Evolutionary conservation across 192 early-diverging fungal genomes (phyloP).

Genomic region (Backusella morwellensis): DNA sequence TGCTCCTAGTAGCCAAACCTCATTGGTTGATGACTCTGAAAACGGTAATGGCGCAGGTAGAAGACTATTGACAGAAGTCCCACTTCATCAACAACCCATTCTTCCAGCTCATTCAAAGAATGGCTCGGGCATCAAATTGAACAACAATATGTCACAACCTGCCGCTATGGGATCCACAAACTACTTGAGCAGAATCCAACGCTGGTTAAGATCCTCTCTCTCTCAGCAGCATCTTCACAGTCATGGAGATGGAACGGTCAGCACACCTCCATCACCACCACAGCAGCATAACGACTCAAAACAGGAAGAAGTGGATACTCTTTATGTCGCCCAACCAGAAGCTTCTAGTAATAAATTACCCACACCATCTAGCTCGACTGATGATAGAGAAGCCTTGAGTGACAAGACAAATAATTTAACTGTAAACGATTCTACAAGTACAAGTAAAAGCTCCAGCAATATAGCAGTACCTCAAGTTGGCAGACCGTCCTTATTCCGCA

Average conservation of each 20-base stretch:
- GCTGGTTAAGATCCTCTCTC: constrained; percentile 29
- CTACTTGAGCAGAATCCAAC: constrained; percentile 25
- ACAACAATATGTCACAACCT: constrained; percentile 3
- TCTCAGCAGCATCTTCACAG: constrained; percentile 14
- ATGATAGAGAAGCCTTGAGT: not conserved
- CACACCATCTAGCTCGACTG: constrained; percentile 4
- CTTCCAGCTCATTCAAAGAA: not conserved
- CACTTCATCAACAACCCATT: not conserved
- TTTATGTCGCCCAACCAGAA: not conserved
- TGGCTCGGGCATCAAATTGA: constrained; percentile 5
- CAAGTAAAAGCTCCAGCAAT: not conserved
- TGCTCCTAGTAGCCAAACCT: constrained; percentile 21
- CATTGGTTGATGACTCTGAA: constrained; percentile 14
- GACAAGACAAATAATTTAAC: not conserved
- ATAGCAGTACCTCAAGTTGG: not conserved
- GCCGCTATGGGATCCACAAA: constrained; percentile 23
- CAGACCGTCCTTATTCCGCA: constrained; percentile 14
- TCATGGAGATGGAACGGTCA: not conserved
- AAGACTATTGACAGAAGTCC: constrained; percentile 7
- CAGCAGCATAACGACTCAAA: not conserved
- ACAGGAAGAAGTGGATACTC: not conserved
- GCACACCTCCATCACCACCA: not conserved
- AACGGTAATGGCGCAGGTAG: not conserved
- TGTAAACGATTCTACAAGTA: not conserved
- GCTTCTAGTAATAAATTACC: not conserved